Evolutionary conservation across 202 grass and related monocot species (phyloP), one percentile per base, ranked within the genome.

Genomic region (Setaria viridis): DNA sequence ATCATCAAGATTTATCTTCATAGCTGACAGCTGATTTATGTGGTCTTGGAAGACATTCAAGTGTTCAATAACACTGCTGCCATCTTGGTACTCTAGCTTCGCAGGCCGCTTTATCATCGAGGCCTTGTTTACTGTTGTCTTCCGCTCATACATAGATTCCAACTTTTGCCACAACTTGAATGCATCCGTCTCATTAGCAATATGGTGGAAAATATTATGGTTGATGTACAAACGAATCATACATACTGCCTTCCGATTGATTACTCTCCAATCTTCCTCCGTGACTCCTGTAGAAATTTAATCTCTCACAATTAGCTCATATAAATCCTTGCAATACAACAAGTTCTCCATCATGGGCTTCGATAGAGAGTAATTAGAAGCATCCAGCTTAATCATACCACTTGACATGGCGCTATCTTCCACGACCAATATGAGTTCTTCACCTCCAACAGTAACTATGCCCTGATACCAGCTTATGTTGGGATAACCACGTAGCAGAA

Each of bases 161-260:
- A 55, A 55, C 9, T 54, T 54, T 54, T 54, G 29, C 29, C 29
- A 34, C 17, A 54, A 20, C 3, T 9, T 7, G 5, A 11, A 74
- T 5, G 30, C 71, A 34, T 37, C 1, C 11, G 14, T 54, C 9
- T 74, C 71, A 19, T 34, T 74, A 37, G 49, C 71, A 74, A 55
- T 49, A 74, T 69, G 66, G 16, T 69, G 66, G n/a, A n/a, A 6
- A 69, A 69, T 5, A 69, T 69, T n/a, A n/a, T n/a, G n/a, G n/a
- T n/a, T n/a, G n/a, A n/a, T n/a, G n/a, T n/a, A n/a, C n/a, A 19
- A 35, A 19, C 2, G 48, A 3, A 55, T 74, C 49, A 74, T 55
- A 53, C 25, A 3, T 74, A 74, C 14, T 37, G 14, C 49, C 15
- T 74, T 74, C 0, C 30, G 29, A 35, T 74, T 20, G 0, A 74